A percentile compares a stretch with the other conserved stretches of the same genome.
phyloP scores from a whole-genome alignment of 164 flowering plant species.

The Santalum album region DNA sequence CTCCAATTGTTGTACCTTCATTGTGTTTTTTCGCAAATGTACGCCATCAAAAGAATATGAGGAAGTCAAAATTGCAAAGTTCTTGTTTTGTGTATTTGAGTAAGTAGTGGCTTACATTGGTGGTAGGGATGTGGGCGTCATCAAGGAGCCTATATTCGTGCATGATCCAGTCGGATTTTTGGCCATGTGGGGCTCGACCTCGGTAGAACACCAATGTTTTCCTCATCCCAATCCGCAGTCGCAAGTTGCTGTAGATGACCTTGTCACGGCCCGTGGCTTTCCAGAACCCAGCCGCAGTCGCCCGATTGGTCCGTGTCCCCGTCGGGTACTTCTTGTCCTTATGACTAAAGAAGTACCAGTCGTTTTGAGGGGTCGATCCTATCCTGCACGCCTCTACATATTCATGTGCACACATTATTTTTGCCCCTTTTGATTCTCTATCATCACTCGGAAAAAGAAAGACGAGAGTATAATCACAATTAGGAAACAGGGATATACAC shows the following conservation, averaged over 20 bases:
- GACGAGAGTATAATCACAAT: too few species aligned
- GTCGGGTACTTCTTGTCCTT: slow-evolving; percentile 92
- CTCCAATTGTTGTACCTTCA: too few species aligned
- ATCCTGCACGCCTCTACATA: slow-evolving; percentile 82
- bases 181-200: slow-evolving; percentile 95
- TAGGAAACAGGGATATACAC: not conserved
- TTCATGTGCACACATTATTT: not conserved
- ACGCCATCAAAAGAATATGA: too few species aligned
- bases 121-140: too few species aligned
- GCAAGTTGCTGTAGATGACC: slow-evolving; percentile 55
- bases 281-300: slow-evolving; percentile 91
- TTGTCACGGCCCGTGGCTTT: slow-evolving; percentile 95
- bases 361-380: slow-evolving; percentile 84
- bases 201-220: slow-evolving; percentile 82
- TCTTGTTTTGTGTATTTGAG: too few species aligned
- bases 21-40: too few species aligned
- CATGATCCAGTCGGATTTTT: slow-evolving; percentile 96
- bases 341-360: slow-evolving; percentile 97
- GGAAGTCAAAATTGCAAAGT: too few species aligned
- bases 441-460: too few species aligned
- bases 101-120: too few species aligned
- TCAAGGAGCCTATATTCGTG: slow-evolving; percentile 90
- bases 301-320: slow-evolving; percentile 82
- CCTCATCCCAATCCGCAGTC: slow-evolving; percentile 82
- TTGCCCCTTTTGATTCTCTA: too few species aligned